Evolutionary conservation across 108 stramenopile species (phyloP), one percentile per base, ranked within the genome.

Genomic region (Conticribra weissflogii): DNA sequence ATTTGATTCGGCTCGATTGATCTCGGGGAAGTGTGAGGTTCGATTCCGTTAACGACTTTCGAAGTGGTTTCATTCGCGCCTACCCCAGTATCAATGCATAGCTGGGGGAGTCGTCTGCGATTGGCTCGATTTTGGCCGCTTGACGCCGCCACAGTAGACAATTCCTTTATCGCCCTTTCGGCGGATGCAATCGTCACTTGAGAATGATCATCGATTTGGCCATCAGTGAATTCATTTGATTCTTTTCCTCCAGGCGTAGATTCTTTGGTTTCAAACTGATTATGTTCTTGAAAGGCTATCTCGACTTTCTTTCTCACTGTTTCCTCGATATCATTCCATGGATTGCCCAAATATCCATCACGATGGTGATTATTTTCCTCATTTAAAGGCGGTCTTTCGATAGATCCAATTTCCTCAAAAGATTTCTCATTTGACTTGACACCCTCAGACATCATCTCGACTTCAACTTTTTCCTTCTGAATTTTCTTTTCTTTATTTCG

Each of bases 21-120:
- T n/a, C n/a, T n/a, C n/a, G n/a, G n/a, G n/a, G n/a, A n/a, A n/a
- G n/a, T n/a, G n/a, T n/a, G n/a, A n/a, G n/a, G n/a, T n/a, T n/a
- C n/a, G n/a, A n/a, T n/a, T n/a, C n/a, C n/a, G n/a, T n/a, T n/a
- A n/a, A n/a, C n/a, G n/a, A 30, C 49, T 46, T 58, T 48, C 18
- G 28, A 3, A 49, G 8, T 0, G 29, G 48, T 3, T 29, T 29
- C 24, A 21, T 41, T 29, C 0, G 27, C 34, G 30, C 47, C 22
- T 51, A 45, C 33, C 17, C 68, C 69, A 24, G 69, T 70, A 34
- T 70, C 69, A 15, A 70, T 59, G 22, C 55, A 59, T 19, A 70
- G 69, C 51, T 70, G 59, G 25, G 47, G 58, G 32, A 30, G 29
- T 19, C 2, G 14, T 48, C 64, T 53, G 30, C 32, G 48, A 1